Evolutionary conservation across 352 stramenopile species (phyloP).

Genomic region (Peronospora destructor): DNA sequence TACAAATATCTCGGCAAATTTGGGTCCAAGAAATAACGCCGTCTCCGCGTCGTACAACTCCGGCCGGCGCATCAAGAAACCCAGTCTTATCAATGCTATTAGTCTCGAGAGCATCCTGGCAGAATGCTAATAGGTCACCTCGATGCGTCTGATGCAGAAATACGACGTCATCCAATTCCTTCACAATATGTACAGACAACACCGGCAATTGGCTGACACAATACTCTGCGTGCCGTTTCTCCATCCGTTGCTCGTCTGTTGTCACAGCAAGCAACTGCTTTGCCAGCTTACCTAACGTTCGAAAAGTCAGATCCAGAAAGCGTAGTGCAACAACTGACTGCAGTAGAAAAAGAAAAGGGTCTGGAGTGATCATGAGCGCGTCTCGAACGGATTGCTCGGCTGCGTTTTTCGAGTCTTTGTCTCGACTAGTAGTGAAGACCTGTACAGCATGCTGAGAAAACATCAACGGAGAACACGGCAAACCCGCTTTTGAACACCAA

Average conservation of each 20-base stretch:
- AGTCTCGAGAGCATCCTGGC: slow-evolving; percentile 47
- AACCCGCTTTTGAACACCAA: slow-evolving; percentile 38
- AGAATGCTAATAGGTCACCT: slow-evolving; percentile 44
- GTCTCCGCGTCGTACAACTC: slow-evolving; percentile 49
- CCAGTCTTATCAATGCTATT: slow-evolving; percentile 69
- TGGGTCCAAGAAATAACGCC: slow-evolving; percentile 35
- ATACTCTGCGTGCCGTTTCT: slow-evolving; percentile 42
- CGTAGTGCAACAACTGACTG: slow-evolving; percentile 43
- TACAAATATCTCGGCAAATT: slow-evolving; percentile 60
- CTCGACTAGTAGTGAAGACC: slow-evolving; percentile 56
- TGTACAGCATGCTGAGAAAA: slow-evolving; percentile 68
- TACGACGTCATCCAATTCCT: slow-evolving; percentile 61
- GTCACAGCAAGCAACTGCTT: slow-evolving; percentile 62
- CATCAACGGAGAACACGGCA: slow-evolving; percentile 55
- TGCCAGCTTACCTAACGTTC: slow-evolving; percentile 57
- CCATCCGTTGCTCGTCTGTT: slow-evolving; percentile 25
- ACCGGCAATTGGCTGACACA: slow-evolving; percentile 46
- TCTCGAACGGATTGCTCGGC: slow-evolving; percentile 42
- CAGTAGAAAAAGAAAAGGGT: slow-evolving; percentile 54
- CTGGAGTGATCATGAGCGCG: slow-evolving; percentile 38
- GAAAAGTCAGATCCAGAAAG: slow-evolving; percentile 56
- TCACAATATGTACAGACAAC: slow-evolving; percentile 66
- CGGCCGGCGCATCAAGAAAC: slow-evolving; percentile 45
- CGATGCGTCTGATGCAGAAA: slow-evolving; percentile 40
- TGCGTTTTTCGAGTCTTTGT: slow-evolving; percentile 54